phyloP scores from a whole-genome alignment of 192 early-diverging fungal species.

The Coemansia biformis region DNA sequence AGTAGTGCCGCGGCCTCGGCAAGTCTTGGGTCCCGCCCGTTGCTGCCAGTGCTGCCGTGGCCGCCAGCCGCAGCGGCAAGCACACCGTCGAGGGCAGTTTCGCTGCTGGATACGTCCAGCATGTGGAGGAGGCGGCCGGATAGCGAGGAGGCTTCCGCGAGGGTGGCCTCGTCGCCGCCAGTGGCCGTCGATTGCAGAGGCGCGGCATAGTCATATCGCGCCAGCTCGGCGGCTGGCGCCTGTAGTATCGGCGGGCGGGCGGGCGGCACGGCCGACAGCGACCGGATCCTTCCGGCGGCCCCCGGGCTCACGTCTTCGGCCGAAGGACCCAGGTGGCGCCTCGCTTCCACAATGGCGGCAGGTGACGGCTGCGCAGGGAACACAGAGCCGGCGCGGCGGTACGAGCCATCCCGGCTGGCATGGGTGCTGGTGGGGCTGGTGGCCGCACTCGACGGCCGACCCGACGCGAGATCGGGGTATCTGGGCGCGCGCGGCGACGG shows the following conservation, averaged over 20 bases:
- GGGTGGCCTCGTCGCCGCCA: neutral
- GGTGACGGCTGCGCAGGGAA: slow-evolving; percentile 7
- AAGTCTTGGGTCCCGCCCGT: neutral
- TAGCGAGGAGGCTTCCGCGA: slow-evolving; percentile 1
- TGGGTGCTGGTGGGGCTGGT: slow-evolving; percentile 19
- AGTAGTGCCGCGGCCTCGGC: slow-evolving; percentile 5
- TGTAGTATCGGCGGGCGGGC: slow-evolving; percentile 3
- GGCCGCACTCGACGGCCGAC: slow-evolving; percentile 11
- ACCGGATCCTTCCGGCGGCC: slow-evolving; percentile 12
- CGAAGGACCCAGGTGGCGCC: slow-evolving; percentile 25
- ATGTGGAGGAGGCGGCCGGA: slow-evolving; percentile 1
- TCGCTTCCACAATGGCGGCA: neutral
- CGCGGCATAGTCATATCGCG: neutral
- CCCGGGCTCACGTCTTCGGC: neutral
- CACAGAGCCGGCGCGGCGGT: slow-evolving; percentile 19
- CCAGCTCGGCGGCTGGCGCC: neutral
- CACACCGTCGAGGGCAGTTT: slow-evolving; percentile 4
- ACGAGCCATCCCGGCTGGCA: slow-evolving; percentile 1
- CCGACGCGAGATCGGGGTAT: neutral
- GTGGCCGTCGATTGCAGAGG: neutral
- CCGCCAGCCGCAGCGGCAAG: neutral
- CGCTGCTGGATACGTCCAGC: neutral
- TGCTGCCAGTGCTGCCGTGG: neutral
- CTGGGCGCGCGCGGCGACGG: slow-evolving; percentile 8
- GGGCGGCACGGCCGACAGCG: slow-evolving; percentile 21